Percentiles rank a stretch among this genome's conserved stretches.
These are phyloP conservation scores for Thielaviopsis populi DNA, from an alignment of 2,329 filamentous ascomycete species.

Conservation along the genomic window DNA sequence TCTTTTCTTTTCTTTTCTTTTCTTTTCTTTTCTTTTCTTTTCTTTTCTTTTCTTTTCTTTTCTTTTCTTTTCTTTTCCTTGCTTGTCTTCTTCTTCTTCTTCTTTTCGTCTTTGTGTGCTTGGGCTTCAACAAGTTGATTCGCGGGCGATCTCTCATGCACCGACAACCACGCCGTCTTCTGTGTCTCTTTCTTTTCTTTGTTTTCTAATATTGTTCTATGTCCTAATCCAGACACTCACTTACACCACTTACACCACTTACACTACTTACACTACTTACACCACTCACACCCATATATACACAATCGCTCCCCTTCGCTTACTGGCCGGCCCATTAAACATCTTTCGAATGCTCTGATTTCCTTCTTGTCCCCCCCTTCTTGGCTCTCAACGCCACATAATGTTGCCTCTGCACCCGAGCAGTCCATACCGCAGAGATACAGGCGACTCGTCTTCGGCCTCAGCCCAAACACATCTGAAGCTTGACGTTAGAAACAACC, in stretches of 20 bases:
- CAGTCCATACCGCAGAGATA: neutral
- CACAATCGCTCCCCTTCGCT: no score
- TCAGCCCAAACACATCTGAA: neutral
- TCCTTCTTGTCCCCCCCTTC: neutral
- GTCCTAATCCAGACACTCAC: neutral
- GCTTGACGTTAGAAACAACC: neutral
- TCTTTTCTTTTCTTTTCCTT: conserved; percentile 11
- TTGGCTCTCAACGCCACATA: conserved; percentile 1
- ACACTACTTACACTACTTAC: no score
- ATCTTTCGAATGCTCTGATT: neutral
- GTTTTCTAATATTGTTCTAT: neutral
- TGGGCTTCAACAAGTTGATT: neutral
- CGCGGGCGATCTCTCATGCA: conserved; percentile 2
- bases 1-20: conserved; percentile 3
- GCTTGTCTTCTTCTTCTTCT: conserved; percentile 10
- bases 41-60: conserved; percentile 13
- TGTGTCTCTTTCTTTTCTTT: neutral
- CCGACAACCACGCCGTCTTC: neutral
- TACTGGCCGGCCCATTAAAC: neutral
- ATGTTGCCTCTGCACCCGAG: neutral
- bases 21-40: no score
- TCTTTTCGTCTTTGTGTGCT: neutral
- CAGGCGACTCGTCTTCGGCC: neutral
- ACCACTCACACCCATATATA: no score
- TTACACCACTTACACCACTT: no score